These are phyloP conservation scores for Ophiocordyceps camponoti-rufipedis DNA, from an alignment of 2,329 filamentous ascomycete genomes.

Conservation along the genomic window DNA sequence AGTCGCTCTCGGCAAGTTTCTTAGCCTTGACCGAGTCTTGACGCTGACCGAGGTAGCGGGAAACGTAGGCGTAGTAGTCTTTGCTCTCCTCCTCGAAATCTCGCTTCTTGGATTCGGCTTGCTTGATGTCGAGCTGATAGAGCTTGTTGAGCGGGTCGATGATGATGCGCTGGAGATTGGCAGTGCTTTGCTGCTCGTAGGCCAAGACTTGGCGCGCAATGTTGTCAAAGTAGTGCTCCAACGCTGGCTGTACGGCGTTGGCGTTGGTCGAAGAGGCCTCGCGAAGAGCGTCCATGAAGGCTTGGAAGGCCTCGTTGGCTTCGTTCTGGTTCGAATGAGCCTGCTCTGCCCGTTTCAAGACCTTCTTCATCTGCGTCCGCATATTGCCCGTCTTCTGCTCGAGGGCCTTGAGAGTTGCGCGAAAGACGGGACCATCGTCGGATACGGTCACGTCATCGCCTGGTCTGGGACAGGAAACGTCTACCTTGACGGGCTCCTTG, in stretches of 20 bases:
- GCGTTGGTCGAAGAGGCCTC: slow-evolving; percentile 84
- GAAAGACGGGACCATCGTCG: slow-evolving; percentile 88
- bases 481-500: slow-evolving; percentile 53
- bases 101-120: slow-evolving; percentile 88
- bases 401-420: slow-evolving; percentile 87
- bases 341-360: slow-evolving; percentile 83
- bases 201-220: slow-evolving; percentile 78
- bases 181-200: slow-evolving; percentile 72
- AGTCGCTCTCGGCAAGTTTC: slow-evolving; percentile 85
- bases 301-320: slow-evolving; percentile 70
- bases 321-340: slow-evolving; percentile 62
- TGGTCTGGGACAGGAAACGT: slow-evolving; percentile 71
- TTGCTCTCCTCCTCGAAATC: slow-evolving; percentile 98
- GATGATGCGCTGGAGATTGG: slow-evolving; percentile 77
- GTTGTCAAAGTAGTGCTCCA: slow-evolving; percentile 97
- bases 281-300: slow-evolving; percentile 69
- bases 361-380: slow-evolving; percentile 87
- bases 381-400: slow-evolving; percentile 95
- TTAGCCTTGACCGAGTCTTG: slow-evolving; percentile 95
- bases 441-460: slow-evolving; percentile 69
- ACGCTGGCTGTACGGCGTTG: slow-evolving; percentile 87
- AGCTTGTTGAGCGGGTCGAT: slow-evolving; percentile 86
- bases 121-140: slow-evolving; percentile 93
- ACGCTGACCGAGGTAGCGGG: slow-evolving; percentile 86
- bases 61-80: slow-evolving; percentile 92